Evolutionary conservation across 1,139 yeast genomes (phyloP).

Genomic region (Candida mesenterica): DNA sequence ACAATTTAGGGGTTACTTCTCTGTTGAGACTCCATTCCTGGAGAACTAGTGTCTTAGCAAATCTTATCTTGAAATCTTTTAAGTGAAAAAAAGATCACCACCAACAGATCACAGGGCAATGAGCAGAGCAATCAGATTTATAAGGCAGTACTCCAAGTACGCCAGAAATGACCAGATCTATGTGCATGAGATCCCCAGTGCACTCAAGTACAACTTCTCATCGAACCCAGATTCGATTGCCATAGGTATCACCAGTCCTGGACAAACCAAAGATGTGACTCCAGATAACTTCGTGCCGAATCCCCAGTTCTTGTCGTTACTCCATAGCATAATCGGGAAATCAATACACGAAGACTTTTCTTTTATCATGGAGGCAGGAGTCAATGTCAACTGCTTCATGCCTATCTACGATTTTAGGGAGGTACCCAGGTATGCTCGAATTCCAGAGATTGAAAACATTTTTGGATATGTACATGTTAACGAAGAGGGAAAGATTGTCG

Average conservation of each 20-base stretch:
- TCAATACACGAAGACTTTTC: conserved; percentile 49
- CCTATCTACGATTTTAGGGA: conserved; percentile 72
- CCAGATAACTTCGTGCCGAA: conserved; percentile 29
- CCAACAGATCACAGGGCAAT: not conserved
- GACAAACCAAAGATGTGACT: conserved; percentile 12
- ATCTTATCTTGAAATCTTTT: too few relatives aligned
- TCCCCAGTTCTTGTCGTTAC: conserved; percentile 25
- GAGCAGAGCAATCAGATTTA: not conserved
- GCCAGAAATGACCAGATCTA: conserved; percentile 26
- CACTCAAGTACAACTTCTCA: conserved; percentile 28
- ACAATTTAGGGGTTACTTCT: too few relatives aligned
- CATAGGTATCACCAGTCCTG: conserved; percentile 22
- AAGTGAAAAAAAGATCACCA: too few relatives aligned
- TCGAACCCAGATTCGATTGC: conserved; percentile 31
- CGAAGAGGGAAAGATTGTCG: conserved; percentile 51
- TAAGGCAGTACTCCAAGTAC: conserved; percentile 14
- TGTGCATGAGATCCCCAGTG: conserved; percentile 18
- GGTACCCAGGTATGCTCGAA: conserved; percentile 64
- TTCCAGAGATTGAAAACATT: conserved; percentile 71
- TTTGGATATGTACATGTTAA: conserved; percentile 70
- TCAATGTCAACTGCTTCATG: conserved; percentile 56
- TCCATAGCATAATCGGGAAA: conserved; percentile 27
- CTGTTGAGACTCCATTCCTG: too few relatives aligned
- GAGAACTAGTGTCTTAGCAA: too few relatives aligned
- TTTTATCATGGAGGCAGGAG: conserved; percentile 61